phyloP scores from a whole-genome alignment of 2,329 filamentous ascomycete genomes.

The Lachnellula cervina region DNA sequence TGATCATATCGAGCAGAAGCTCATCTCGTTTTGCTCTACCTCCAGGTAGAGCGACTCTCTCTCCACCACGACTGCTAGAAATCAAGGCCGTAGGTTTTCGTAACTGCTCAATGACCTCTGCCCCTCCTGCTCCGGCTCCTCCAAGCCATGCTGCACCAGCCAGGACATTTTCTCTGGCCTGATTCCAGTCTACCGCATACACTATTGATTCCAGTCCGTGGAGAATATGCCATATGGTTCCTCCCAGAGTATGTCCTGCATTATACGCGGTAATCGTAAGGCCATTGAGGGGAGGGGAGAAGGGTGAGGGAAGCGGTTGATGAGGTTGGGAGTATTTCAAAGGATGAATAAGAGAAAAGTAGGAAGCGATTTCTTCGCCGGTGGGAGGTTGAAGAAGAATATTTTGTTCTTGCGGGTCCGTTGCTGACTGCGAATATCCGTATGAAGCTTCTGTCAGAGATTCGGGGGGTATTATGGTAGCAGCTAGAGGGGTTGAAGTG shows the following conservation, averaged over 20 bases:
- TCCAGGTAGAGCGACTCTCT: conserved; percentile 63
- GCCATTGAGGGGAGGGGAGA: conserved; percentile 82
- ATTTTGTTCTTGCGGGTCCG: conserved; percentile 44
- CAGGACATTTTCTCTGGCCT: conserved; percentile 91
- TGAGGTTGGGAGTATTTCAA: conserved; percentile 97
- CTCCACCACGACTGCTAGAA: conserved; percentile 80
- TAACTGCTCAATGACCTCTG: conserved; percentile 89
- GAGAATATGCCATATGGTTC: conserved; percentile 98
- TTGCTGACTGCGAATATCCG: conserved; percentile 47
- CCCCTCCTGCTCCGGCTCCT: conserved; percentile 71
- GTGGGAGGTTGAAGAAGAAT: conserved; percentile 66
- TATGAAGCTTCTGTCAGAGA: conserved; percentile 64
- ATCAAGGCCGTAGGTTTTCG: conserved; percentile 90
- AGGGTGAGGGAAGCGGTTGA: conserved; percentile 79
- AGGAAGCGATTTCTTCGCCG: conserved; percentile 81
- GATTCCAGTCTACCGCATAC: conserved; percentile 97
- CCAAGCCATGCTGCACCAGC: conserved; percentile 92
- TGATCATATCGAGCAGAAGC: conserved; percentile 76
- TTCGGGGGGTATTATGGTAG: conserved; percentile 71
- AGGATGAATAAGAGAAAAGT: conserved; percentile 85
- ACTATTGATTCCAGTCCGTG: conserved; percentile 95
- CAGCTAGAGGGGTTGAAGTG: conserved; percentile 78
- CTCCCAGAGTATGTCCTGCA: conserved; percentile 90
- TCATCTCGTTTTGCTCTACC: conserved; percentile 81
- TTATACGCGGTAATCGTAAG: conserved; percentile 96